Base-by-base conservation (phyloP, 805 yeast genomes). In the Lipomyces japonicus region DNA sequence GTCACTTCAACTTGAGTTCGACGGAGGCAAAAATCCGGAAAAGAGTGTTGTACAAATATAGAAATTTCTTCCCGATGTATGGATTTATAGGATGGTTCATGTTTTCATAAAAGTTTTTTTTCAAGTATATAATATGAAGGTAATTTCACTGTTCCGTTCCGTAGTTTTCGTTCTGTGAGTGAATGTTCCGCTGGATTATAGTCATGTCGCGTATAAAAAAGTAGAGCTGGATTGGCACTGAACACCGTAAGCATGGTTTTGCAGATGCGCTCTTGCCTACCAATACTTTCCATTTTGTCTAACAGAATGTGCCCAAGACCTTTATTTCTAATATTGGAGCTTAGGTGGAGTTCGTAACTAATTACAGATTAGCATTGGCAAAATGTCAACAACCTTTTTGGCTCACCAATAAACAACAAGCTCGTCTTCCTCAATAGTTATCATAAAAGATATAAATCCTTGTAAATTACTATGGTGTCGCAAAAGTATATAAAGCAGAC, bases 1-100 rank as follows among this genome's bases (percentile, higher is more conserved):
- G 1, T 78, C 81, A 58, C 65, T 89, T 46, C 76, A 84, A 32
- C 62, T 70, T 39, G 96, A 88, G 57, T 86, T 82, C 44, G 77
- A 82, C 32, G 73, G 72, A 12, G 74, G 71, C 4, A 51, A 61
- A 42, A 64, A 63, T 16, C 63, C 65, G 22, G 55, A 62, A 16
- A 60, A 72, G n/a, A 71, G 76, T 48, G 66, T 81, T 45, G 75
- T 82, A 18, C 37, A 34, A 14, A 34, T 21, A 34, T 34, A 34
- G n/a, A 10, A 14, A 28, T 28, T 10, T 28, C 12, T 14, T 9
- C n/a, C n/a, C n/a, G 18, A 4, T 28, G 24, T 25, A 19, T 14
- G 9, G 21, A 30, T 23, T 9, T 41, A 36, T 28, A 41, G n/a
- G n/a, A n/a, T n/a, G n/a, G n/a, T n/a, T n/a, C n/a, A n/a, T n/a